These are phyloP conservation scores for Aspergillus pseudoviridinutans DNA, from an alignment of 2,329 filamentous ascomycete genomes.

Conservation along the genomic window DNA sequence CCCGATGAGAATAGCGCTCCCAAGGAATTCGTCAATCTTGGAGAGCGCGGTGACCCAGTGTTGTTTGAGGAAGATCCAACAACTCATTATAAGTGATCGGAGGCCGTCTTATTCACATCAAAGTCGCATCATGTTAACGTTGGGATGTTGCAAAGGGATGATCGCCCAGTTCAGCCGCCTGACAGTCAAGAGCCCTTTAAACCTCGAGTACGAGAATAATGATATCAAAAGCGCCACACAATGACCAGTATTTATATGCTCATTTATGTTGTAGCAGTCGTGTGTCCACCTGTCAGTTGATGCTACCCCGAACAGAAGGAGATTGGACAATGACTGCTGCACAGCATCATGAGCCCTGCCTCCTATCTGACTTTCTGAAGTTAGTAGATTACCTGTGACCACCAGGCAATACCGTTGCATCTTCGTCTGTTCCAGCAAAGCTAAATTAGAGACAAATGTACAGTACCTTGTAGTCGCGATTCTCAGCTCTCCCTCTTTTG, in stretches of 20 bases:
- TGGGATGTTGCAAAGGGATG: background rate
- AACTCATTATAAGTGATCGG: conserved; percentile 31
- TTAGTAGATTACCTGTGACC: background rate
- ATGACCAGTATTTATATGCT: background rate
- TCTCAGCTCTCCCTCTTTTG: background rate
- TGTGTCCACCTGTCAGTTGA: background rate
- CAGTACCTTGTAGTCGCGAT: background rate
- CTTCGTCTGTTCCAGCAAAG: background rate
- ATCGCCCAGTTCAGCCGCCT: background rate
- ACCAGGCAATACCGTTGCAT: background rate
- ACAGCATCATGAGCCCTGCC: background rate
- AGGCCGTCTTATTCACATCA: background rate
- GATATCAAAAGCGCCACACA: background rate
- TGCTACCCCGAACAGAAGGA: background rate
- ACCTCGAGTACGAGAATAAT: background rate
- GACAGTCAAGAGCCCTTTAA: background rate
- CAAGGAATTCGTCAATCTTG: conserved; percentile 76
- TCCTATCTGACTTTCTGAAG: background rate
- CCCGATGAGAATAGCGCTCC: conserved; percentile 66
- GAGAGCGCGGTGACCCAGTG: conserved; percentile 77
- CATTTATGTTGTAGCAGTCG: background rate
- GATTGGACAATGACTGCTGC: background rate
- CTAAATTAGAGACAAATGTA: background rate
- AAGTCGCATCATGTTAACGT: background rate
- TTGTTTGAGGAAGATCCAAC: conserved; percentile 64